phyloP scores from a whole-genome alignment of 805 yeast species.

The Maudiozyma serrabonitensis region DNA sequence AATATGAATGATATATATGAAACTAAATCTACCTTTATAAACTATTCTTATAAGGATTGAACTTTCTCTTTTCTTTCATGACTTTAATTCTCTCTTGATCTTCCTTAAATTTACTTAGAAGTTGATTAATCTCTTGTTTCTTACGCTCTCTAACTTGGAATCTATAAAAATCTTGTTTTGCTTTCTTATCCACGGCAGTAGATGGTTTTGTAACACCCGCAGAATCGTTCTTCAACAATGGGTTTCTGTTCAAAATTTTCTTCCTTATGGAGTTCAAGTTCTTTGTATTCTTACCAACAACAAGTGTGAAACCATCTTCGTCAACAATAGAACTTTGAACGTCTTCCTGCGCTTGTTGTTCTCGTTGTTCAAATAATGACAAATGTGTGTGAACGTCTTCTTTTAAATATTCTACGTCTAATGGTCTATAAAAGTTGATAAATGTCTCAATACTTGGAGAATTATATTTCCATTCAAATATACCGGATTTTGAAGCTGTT shows the following conservation, averaged over 20 bases:
- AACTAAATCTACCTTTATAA: neutral
- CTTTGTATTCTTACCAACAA: conserved; percentile 79
- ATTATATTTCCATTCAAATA: conserved; percentile 30
- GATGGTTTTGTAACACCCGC: conserved; percentile 14
- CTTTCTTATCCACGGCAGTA: conserved; percentile 50
- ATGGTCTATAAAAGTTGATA: conserved; percentile 32
- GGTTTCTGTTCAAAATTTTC: conserved; percentile 27
- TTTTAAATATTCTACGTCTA: conserved; percentile 43
- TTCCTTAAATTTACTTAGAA: conserved; percentile 71
- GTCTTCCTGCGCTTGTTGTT: conserved; percentile 48
- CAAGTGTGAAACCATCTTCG: conserved; percentile 90
- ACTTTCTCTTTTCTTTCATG: conserved; percentile 73
- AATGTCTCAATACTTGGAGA: conserved; percentile 35
- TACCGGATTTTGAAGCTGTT: conserved; percentile 9
- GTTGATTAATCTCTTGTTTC: conserved; percentile 84
- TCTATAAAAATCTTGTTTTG: conserved; percentile 84
- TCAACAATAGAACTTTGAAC: conserved; percentile 59
- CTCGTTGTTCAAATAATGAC: conserved; percentile 59
- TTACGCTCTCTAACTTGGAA: conserved; percentile 92
- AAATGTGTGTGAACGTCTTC: conserved; percentile 51
- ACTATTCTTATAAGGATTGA: conserved; percentile 61
- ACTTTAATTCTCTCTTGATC: conserved; percentile 79
- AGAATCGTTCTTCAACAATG: conserved; percentile 24
- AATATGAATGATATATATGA: neutral
- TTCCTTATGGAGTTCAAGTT: conserved; percentile 39